Base-by-base conservation (phyloP, 257 asterid genomes). In the Cordia subcordata region DNA sequence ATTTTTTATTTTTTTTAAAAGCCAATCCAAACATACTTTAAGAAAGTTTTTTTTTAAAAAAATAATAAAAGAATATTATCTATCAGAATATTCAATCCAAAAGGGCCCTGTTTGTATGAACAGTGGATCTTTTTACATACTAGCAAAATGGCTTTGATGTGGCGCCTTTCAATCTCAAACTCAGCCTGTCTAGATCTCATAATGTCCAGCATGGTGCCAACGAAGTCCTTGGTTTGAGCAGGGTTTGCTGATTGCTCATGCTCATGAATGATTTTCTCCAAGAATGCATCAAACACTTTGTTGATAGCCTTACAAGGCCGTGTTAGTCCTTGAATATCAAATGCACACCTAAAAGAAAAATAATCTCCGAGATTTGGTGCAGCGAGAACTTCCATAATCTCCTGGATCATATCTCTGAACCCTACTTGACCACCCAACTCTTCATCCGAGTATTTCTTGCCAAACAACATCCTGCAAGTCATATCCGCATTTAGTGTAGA, bases 71-170 rank as follows among this genome's bases (percentile, higher is more conserved):
- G 8, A 39, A 39, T 39, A 12, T n/a, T n/a, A n/a, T n/a, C 44
- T 5, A 39, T 39, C 44, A 39, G 12, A 39, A 39, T 12, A 39
- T 39, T 39, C 8, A 12, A 39, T 39, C 12, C 44, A 39, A 39
- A 5, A 12, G 44, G 12, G 12, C n/a, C n/a, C n/a, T 83, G n/a
- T n/a, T n/a, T n/a, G n/a, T n/a, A n/a, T n/a, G n/a, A n/a, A n/a
- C n/a, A 62, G 20, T 8, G n/a, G n/a, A n/a, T n/a, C n/a, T 13
- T 21, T 10, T 13, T 16, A 62, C 47, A 18, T 75, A 82, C 89
- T 85, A 79, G 56, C 77, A 79, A 53, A n/a, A 77, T 58, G 39
- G 84, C 81, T 69, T 82, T 82, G 61, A 79, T 69, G 68, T 82
- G 79, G 3, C 76, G 63, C 5, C 81, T 76, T 16, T 77, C 81